Evolutionary conservation across 1,284 basidiomycete species (phyloP), one percentile per base, ranked within the genome.

Genomic region (Porogramme epimiltina): DNA sequence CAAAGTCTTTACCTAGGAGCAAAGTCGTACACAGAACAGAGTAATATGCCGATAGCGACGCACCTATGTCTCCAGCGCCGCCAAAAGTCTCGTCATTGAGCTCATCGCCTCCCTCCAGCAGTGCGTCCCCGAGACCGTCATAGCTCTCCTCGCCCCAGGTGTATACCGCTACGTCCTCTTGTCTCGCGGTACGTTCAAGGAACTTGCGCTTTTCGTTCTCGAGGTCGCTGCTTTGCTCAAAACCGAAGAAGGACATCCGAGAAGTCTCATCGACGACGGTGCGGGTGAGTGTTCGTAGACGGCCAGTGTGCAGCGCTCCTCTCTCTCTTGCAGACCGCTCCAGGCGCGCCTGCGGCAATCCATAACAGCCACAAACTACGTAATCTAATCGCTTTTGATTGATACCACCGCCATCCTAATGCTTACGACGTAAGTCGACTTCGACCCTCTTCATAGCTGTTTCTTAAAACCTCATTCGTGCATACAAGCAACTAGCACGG

Each of bases 51-150:
- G 18, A 52, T 22, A 34, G 18, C 8, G 42, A 69, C 82, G 76
- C 67, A 92, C 93, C 89, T 54, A 94, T 79, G 52, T 70, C 72
- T 22, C 78, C 85, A 41, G 74, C 64, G 36, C 74, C 80, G 34
- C 95, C 96, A 73, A 99, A 99, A 1, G 96, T 99, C 75, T 97
- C 94, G 66, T 97, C 93, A 70, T 98, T 97, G 62, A 94, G 69
- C 58, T 95, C 93, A 76, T 97, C 94, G 45, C 85, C 85, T 34
- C 86, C 87, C 70, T 98, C 96, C 62, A 90, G 85, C 53, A 98
- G 80, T 52, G 84, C 84, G 70, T 92, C 89, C 41, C 89, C 94
- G 10, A 95, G 83, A n/a, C 89, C 90, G 71, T 95, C 92, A 67
- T 93, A 93, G 61, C 85, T 87, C 43, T 93, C 92, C 62, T 91